A percentile compares a stretch with the other conserved stretches of the same genome.
Conservation (phyloP, 2,329 filamentous ascomycete genomes). For the Fusarium sororula region DNA sequence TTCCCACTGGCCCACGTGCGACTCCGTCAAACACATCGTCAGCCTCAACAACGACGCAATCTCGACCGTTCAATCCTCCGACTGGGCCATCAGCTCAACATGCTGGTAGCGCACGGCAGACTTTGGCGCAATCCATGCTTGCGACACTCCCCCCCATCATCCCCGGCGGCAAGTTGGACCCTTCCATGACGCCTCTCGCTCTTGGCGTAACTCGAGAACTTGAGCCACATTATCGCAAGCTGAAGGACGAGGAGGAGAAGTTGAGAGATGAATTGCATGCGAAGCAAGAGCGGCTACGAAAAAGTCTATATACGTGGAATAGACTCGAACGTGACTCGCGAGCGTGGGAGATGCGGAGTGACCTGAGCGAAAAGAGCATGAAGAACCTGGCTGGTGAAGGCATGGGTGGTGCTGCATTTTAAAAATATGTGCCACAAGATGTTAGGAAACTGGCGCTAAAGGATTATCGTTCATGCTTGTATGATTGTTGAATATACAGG, state of each 20-base stretch:
- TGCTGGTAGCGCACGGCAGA: conserved; percentile 50
- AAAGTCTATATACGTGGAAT: conserved; percentile 63
- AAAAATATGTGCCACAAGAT: conserved; percentile 1
- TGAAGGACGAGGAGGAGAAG: conserved; percentile 67
- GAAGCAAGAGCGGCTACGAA: conserved; percentile 65
- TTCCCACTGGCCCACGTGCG: conserved; percentile 60
- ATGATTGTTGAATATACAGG: not conserved
- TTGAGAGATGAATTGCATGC: conserved; percentile 61
- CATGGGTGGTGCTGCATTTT: conserved; percentile 65
- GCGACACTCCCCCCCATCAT: conserved; percentile 61
- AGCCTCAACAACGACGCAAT: conserved; percentile 53
- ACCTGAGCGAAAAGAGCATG: conserved; percentile 65
- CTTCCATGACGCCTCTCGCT: conserved; percentile 54
- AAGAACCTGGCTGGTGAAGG: conserved; percentile 66
- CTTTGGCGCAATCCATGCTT: conserved; percentile 62
- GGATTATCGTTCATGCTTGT: conserved; percentile 8
- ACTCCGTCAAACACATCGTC: conserved; percentile 46
- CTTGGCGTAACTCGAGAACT: conserved; percentile 62
- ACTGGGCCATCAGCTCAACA: conserved; percentile 62
- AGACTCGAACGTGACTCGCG: conserved; percentile 63
- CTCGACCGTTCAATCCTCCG: conserved; percentile 64
- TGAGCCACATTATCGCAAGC: conserved; percentile 62
- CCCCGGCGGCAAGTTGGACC: conserved; percentile 64
- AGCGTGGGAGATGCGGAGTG: conserved; percentile 63
- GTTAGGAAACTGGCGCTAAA: conserved; percentile 12